Evolutionary conservation across 805 yeast genomes (phyloP), one percentile per base, ranked within the genome.

Genomic region (Pichia exigua): DNA sequence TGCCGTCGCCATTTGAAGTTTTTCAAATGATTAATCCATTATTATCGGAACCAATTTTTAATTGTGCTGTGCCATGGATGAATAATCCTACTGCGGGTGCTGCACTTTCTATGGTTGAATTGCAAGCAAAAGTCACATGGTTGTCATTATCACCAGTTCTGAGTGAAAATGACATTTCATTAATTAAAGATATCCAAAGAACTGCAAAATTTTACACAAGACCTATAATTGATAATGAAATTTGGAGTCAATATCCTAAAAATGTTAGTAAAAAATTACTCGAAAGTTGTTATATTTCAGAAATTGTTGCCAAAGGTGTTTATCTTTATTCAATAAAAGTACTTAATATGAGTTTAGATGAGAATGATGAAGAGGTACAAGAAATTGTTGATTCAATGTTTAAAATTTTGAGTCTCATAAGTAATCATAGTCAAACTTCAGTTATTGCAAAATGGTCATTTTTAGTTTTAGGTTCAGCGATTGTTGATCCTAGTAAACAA

Each of bases 1-100:
- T 75, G 17, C 74, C 78, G 1, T 69, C 73, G 9, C 80, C 80
- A 8, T 75, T 69, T 58, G 63, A 61, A 6, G 64, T 73, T 28
- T 75, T 68, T 49, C 58, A 58, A 30, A 65, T 61, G 10, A 57
- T 63, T 45, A 58, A 62, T 46, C 63, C 63, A 20, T 56, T 61
- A 22, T 54, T 74, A 28, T 63, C 60, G 20, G 58, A 61, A 1
- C 75, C 75, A 15, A 51, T 74, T 4, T 71, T 65, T 54, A 60
- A 65, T 17, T 54, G 60, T 42, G 59, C 63, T 1, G 60, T 59
- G 11, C 65, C 65, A 35, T 72, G 74, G 74, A 67, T 71, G 70
- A 72, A 70, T 48, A 67, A 72, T 49, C 76, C 76, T 2, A 67
- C 72, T 4, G 59, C 69, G 49, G 76, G 76, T 1, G 68, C 75